These are phyloP conservation scores for Saturnispora sanitii DNA, from an alignment of 805 yeast genomes.

Conservation along the genomic window DNA sequence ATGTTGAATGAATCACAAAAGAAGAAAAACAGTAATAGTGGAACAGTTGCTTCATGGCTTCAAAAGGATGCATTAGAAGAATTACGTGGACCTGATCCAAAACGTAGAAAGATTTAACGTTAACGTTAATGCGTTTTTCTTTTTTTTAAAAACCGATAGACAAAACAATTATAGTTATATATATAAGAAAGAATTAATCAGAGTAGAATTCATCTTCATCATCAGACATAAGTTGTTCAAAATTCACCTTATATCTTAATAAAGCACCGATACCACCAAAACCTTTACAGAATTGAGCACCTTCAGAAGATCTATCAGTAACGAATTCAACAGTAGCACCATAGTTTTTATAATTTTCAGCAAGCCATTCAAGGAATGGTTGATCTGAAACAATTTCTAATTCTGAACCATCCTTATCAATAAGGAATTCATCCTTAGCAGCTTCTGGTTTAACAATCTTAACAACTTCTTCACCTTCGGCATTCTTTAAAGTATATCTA, in stretches of 20 bases:
- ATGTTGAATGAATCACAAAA: conserved; percentile 42
- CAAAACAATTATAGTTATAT: conserved; percentile 1
- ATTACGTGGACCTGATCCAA: conserved; percentile 27
- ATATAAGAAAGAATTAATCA: conserved; percentile 26
- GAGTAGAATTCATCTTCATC: conserved; percentile 66
- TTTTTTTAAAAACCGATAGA: conserved; percentile 3
- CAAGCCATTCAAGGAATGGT: conserved; percentile 92
- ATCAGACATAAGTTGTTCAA: conserved; percentile 88
- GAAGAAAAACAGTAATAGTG: conserved; percentile 23
- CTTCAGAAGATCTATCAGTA: conserved; percentile 93
- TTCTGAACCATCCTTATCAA: conserved; percentile 81
- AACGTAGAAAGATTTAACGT: conserved; percentile 1
- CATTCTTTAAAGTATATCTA: conserved; percentile 75
- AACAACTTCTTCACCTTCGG: conserved; percentile 68
- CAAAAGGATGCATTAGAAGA: conserved; percentile 60
- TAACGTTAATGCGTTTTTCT: not conserved
- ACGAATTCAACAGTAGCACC: conserved; percentile 97
- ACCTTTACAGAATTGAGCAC: conserved; percentile 96
- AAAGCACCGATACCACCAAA: conserved; percentile 99
- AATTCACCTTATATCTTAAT: conserved; percentile 92
- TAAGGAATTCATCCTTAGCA: conserved; percentile 62
- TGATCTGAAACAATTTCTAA: conserved; percentile 83
- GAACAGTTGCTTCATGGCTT: conserved; percentile 68
- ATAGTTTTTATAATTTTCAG: conserved; percentile 86
- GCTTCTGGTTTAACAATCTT: conserved; percentile 65